Evolutionary conservation across 2,329 filamentous ascomycete species (phyloP), one percentile per base, ranked within the genome.

Genomic region (Penicillium sp.): DNA sequence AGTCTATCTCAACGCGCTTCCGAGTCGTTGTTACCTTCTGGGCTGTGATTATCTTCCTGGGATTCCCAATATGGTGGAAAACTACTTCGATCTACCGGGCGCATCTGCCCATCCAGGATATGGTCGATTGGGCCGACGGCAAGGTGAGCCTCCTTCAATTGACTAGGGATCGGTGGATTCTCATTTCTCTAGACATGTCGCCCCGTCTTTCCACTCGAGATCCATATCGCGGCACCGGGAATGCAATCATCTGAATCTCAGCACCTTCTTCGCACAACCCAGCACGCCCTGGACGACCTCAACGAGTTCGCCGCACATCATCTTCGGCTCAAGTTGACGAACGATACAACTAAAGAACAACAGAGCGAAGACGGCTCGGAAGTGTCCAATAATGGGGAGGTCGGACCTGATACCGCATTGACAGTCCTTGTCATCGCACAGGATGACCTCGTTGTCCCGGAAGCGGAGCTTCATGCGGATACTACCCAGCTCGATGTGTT

Each of bases 1-100:
- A 85, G 58, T 83, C 86, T 55, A 76, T 86, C 44, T 81, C 81
- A 65, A 81, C 86, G 50, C 85, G 93, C 47, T 81, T 82, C 42
- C 77, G 78, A 54, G 86, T 97, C 44, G 84, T 98, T 54, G 69
- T 88, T 54, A 92, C 92, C 7, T 97, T 96, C 71, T 98, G 93
- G 93, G 75, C 83, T 4, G 83, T 97, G 32, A 88, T 95, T 6
- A 67, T 95, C 6, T 80, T 86, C 27, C 73, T 98, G 5, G 93
- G 93, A 2, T 70, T 98, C 57, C 93, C 93, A 49, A 86, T 95
- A 80, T 98, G 93, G 93, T 95, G 89, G 84, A 84, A 84, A 69
- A 97, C 93, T 0, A 98, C 93, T 3, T 87, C 88, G 0, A 95
- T 97, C 47, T 91, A 95, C 69, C 82, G 93, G 47, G 91, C 92